Conservation (phyloP, 2,329 filamentous ascomycete genomes). For the Fusarium sp. region DNA sequence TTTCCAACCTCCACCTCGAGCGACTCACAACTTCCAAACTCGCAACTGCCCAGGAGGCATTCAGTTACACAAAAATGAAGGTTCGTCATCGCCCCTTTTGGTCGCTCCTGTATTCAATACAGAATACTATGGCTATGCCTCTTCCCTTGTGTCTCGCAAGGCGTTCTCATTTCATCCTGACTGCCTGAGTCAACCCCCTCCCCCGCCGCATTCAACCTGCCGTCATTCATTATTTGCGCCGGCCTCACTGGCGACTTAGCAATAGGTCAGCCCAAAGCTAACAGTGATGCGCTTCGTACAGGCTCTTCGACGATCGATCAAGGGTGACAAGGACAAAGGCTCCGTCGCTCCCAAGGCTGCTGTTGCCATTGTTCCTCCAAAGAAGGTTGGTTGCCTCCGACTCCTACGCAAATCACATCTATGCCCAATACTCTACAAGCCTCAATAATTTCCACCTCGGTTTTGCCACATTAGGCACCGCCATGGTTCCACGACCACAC, state of each 20-base stretch:
- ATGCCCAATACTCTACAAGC: conserved; percentile 20
- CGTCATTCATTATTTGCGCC: conserved; percentile 29
- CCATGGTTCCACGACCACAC: conserved; percentile 33
- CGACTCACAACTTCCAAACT: conserved; percentile 46
- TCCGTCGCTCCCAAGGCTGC: conserved; percentile 87
- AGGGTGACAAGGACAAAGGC: conserved; percentile 87
- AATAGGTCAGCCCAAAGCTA: conserved; percentile 53
- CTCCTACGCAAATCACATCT: conserved; percentile 12
- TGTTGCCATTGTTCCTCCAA: conserved; percentile 90
- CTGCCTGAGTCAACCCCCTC: conserved; percentile 28
- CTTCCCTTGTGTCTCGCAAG: conserved; percentile 19
- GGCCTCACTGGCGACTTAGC: conserved; percentile 26
- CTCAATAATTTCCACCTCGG: conserved; percentile 35
- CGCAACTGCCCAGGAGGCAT: conserved; percentile 50
- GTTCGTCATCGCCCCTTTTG: conserved; percentile 50
- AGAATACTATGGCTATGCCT: conserved; percentile 15
- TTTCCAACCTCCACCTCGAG: conserved; percentile 41
- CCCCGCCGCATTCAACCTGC: conserved; percentile 28
- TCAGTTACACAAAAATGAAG: conserved; percentile 57
- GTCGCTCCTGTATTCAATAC: conserved; percentile 28
- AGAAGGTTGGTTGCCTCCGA: conserved; percentile 77
- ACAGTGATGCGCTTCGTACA: conserved; percentile 65
- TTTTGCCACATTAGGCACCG: conserved; percentile 29
- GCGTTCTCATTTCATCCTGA: conserved; percentile 20
- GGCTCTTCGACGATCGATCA: conserved; percentile 90